Base-by-base conservation (phyloP, 192 early-diverging fungal species). In the Kickxella alabastrina region DNA sequence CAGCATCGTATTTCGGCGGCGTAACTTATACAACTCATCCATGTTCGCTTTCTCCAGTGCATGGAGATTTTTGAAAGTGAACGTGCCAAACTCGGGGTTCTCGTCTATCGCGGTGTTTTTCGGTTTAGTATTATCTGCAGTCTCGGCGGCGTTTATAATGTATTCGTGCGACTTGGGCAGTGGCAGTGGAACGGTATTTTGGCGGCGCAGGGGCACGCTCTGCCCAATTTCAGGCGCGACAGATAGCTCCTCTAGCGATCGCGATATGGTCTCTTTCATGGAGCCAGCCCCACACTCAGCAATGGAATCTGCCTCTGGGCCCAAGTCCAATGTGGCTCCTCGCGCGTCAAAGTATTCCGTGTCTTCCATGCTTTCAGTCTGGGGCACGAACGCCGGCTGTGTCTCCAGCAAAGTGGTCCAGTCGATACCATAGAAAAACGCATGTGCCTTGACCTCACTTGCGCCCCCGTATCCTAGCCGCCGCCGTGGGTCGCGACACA, bases 321-420 rank as follows among this genome's bases (percentile, higher is more conserved):
- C 26, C 10, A 17, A 34, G 19, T 76, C 65, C 77, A 83, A 79
- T 12, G 66, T 79, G 10, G 83, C 90, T 4, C 95, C 95, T 9
- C 95, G 79, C 14, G 84, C 62, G 65, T 97, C 94, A 84, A 98
- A 98, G 58, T 97, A 97, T 23, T 87, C 83, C 0, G 94, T 97
- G 52, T 97, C 94, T 40, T 92, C 91, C 1, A 77, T 67, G 49
- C 80, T 72, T 15, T 81, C 84, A 4, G 84, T 65, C 31, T 87
- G 83, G 0, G 96, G 96, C 22, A 86, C 79, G 75, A 98, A 98
- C 2, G 82, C 78, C 2, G 93, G 88, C 40, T 83, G 68, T 26
- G 73, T 70, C 13, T 79, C 79, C 21, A 79, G 57, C 26, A 88
- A 59, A 29, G 78, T 77, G 23, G 75, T 49, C 87, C 87, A 88